phyloP scores from a whole-genome alignment of 2,329 filamentous ascomycete species.

The Penicillium glabrum region DNA sequence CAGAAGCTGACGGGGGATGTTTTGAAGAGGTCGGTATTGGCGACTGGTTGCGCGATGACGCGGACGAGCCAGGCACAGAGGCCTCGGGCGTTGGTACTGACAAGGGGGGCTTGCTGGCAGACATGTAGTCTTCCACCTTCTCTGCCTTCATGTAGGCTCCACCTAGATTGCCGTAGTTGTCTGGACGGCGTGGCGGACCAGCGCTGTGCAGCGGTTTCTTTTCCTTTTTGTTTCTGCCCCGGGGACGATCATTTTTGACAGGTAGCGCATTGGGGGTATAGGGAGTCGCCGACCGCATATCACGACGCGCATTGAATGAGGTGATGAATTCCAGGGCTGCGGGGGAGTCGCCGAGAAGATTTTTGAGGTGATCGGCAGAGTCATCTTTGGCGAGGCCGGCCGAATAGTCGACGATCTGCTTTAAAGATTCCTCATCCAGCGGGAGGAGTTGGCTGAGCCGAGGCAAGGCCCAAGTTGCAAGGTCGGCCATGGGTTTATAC shows the following conservation, averaged over 20 bases:
- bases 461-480: slow-evolving; percentile 59
- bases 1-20: slow-evolving; percentile 67
- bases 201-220: slow-evolving; percentile 61
- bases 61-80: slow-evolving; percentile 41
- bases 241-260: slow-evolving; percentile 13
- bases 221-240: slow-evolving; percentile 54
- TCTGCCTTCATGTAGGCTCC: slow-evolving; percentile 77
- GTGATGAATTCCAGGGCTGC: slow-evolving; percentile 71
- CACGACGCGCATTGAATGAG: slow-evolving; percentile 68
- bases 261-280: slow-evolving; percentile 4
- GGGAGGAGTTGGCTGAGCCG: slow-evolving; percentile 80
- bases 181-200: slow-evolving; percentile 61
- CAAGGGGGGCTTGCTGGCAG: slow-evolving; percentile 42
- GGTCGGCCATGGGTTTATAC: slow-evolving; percentile 13
- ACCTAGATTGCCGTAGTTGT: slow-evolving; percentile 62
- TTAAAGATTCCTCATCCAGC: slow-evolving; percentile 78
- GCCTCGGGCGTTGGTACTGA: slow-evolving; percentile 35
- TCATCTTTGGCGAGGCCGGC: slow-evolving; percentile 72
- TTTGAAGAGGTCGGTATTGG: slow-evolving; percentile 40
- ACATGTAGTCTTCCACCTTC: slow-evolving; percentile 70
- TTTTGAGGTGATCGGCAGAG: slow-evolving; percentile 80
- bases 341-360: slow-evolving; percentile 82
- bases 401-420: slow-evolving; percentile 81
- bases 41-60: slow-evolving; percentile 46
- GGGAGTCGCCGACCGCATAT: slow-evolving; percentile 25